phyloP scores from a whole-genome alignment of 1,139 yeast species.

The Kodamaea alishanica region DNA sequence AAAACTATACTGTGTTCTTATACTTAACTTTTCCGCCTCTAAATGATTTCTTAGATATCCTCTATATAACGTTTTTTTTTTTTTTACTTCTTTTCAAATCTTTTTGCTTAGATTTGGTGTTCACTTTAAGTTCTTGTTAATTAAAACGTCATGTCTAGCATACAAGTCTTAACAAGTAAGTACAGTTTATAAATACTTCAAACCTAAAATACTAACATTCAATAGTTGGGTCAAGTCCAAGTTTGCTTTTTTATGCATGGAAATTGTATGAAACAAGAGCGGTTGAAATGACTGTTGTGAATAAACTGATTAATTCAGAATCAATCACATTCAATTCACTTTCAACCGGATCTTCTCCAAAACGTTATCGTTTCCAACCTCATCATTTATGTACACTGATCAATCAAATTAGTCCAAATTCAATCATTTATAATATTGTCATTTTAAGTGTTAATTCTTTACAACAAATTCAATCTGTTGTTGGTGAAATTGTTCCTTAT shows the following conservation, averaged over 20 bases:
- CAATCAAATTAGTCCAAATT: conserved; percentile 16
- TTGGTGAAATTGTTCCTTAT: conserved; percentile 26
- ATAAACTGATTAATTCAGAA: conserved; percentile 5
- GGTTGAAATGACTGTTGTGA: conserved; percentile 36
- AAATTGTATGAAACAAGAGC: conserved; percentile 38
- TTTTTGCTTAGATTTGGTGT: not conserved
- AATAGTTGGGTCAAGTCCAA: conserved; percentile 45
- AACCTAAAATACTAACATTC: conserved; percentile 1
- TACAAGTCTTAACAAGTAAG: conserved; percentile 30
- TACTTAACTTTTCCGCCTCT: not conserved
- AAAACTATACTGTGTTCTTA: conserved; percentile 2
- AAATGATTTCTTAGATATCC: too few relatives aligned
- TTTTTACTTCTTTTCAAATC: not conserved
- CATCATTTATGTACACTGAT: conserved; percentile 17
- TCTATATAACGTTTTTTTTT: not conserved
- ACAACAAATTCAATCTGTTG: conserved; percentile 38
- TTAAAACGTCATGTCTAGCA: conserved; percentile 15
- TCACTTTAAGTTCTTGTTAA: not conserved
- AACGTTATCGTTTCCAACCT: conserved; percentile 21
- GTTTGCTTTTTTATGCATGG: conserved; percentile 51
- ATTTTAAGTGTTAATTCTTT: conserved; percentile 36
- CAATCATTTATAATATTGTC: conserved; percentile 32
- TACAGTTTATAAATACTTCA: conserved; percentile 6
- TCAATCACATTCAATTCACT: conserved; percentile 7
- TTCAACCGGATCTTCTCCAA: not conserved